Percentiles rank a stretch among this genome's conserved stretches.
These are phyloP conservation scores for Sugiyamaella castrensis DNA, from an alignment of 1,139 yeast species.

Conservation along the genomic window DNA sequence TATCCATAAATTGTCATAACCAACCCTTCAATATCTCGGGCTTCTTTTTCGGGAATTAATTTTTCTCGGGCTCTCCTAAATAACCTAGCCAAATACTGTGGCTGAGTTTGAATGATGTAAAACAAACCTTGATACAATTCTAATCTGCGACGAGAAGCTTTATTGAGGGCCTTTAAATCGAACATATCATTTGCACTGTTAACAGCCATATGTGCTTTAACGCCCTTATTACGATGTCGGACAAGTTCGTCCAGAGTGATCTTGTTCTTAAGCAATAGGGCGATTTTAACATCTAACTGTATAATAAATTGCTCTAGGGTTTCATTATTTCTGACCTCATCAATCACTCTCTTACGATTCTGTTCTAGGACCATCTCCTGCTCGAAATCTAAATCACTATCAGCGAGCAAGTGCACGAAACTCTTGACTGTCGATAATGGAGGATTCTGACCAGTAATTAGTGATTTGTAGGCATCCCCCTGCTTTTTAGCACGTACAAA, in stretches of 20 bases:
- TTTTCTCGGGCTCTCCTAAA: slow-evolving; percentile 38
- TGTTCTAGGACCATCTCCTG: slow-evolving; percentile 72
- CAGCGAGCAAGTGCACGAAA: slow-evolving; percentile 75
- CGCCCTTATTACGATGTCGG: slow-evolving; percentile 48
- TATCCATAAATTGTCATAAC: slow-evolving; percentile 50
- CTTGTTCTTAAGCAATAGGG: slow-evolving; percentile 72
- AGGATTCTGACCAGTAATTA: slow-evolving; percentile 70
- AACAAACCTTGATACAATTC: slow-evolving; percentile 75
- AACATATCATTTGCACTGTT: slow-evolving; percentile 33
- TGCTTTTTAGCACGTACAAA: slow-evolving; percentile 64
- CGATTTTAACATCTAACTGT: slow-evolving; percentile 77
- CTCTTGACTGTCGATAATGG: slow-evolving; percentile 71
- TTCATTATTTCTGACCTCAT: slow-evolving; percentile 62
- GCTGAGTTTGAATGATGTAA: slow-evolving; percentile 81
- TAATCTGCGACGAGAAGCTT: slow-evolving; percentile 42
- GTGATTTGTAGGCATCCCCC: slow-evolving; percentile 68
- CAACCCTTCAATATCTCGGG: slow-evolving; percentile 45
- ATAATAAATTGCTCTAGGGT: slow-evolving; percentile 70
- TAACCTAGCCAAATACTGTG: slow-evolving; percentile 64
- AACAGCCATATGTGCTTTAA: slow-evolving; percentile 25
- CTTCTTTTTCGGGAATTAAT: slow-evolving; percentile 35
- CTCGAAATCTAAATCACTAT: slow-evolving; percentile 68
- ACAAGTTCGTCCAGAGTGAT: slow-evolving; percentile 74
- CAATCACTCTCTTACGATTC: slow-evolving; percentile 63
- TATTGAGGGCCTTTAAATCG: slow-evolving; percentile 43